phyloP scores from a whole-genome alignment of 257 asterid genomes.

The Euphrasia confusa region DNA sequence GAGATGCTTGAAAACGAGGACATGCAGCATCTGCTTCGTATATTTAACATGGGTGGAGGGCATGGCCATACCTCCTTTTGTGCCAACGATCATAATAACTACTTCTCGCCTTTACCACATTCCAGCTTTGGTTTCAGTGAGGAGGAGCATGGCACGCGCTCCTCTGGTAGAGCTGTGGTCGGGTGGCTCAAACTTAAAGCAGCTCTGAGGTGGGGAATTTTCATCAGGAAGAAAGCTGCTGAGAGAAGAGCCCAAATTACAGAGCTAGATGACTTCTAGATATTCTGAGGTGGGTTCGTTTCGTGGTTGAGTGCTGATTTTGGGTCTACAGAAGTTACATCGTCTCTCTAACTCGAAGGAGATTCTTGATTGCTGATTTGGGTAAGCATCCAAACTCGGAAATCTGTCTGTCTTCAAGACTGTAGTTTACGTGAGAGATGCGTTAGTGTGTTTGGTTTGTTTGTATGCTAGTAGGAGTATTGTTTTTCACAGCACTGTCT shows the following conservation, averaged over 20 bases:
- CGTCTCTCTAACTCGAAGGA: not conserved
- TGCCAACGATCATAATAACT: constrained; percentile 41
- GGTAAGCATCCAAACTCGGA: not conserved
- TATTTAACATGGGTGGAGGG: constrained; percentile 53
- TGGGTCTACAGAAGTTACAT: not conserved
- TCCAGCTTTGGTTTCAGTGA: constrained; percentile 45
- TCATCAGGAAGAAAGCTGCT: constrained; percentile 87
- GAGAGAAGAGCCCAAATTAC: constrained; percentile 86
- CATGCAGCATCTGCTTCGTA: constrained; percentile 84
- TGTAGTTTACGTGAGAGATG: constrained; percentile 5
- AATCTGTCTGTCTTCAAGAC: constrained; percentile 2
- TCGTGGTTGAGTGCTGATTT: not conserved
- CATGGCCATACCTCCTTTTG: constrained; percentile 44
- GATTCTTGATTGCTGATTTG: not conserved
- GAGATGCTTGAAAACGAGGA: constrained; percentile 94
- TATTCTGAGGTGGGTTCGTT: constrained; percentile 33
- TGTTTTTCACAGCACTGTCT: not conserved
- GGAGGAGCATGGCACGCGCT: constrained; percentile 49
- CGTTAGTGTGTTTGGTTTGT: constrained; percentile 19
- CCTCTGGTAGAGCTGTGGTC: constrained; percentile 93
- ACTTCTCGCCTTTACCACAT: constrained; percentile 50
- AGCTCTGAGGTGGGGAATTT: constrained; percentile 95
- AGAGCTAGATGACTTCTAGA: constrained; percentile 67
- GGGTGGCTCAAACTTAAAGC: constrained; percentile 99
- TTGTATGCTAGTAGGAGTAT: not conserved